Percentiles rank a stretch among this genome's conserved stretches.
phyloP scores from a whole-genome alignment of 345 rosid species.

The Zanthoxylum bungeanum region DNA sequence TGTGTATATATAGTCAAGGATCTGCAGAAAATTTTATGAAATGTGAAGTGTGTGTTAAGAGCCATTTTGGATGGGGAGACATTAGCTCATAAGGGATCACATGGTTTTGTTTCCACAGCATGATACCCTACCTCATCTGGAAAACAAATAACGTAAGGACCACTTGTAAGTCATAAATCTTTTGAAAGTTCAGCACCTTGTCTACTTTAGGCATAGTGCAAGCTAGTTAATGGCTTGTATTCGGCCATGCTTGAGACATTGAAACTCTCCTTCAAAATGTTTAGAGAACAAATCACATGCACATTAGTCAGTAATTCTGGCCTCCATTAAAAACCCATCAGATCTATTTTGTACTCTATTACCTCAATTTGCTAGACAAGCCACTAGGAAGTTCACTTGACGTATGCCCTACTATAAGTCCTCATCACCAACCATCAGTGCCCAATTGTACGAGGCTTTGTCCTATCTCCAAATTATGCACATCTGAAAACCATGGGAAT shows the following conservation, averaged over 20 bases:
- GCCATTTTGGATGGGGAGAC: constrained; percentile 10
- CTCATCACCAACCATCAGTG: neutral
- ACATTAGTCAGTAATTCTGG: neutral
- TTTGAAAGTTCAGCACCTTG: neutral
- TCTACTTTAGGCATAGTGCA: neutral
- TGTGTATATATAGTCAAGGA: constrained; percentile 13
- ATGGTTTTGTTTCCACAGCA: constrained; percentile 25
- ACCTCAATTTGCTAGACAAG: neutral
- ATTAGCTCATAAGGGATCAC: constrained; percentile 22
- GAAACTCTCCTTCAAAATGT: neutral
- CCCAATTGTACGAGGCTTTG: neutral
- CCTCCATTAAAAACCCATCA: neutral
- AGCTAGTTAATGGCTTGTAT: neutral
- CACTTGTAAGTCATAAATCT: neutral
- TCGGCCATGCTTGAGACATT: neutral
- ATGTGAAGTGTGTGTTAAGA: constrained; percentile 4
- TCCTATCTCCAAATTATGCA: neutral
- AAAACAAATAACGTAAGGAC: neutral
- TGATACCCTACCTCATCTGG: constrained; percentile 5
- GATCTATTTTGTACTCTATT: neutral
- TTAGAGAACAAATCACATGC: neutral
- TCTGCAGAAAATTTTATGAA: neutral
- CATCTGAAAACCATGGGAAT: neutral
- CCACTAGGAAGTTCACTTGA: neutral
- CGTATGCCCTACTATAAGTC: neutral